These are phyloP conservation scores for Globisporangium okanoganense DNA, from an alignment of 352 stramenopile genomes.

Conservation along the genomic window DNA sequence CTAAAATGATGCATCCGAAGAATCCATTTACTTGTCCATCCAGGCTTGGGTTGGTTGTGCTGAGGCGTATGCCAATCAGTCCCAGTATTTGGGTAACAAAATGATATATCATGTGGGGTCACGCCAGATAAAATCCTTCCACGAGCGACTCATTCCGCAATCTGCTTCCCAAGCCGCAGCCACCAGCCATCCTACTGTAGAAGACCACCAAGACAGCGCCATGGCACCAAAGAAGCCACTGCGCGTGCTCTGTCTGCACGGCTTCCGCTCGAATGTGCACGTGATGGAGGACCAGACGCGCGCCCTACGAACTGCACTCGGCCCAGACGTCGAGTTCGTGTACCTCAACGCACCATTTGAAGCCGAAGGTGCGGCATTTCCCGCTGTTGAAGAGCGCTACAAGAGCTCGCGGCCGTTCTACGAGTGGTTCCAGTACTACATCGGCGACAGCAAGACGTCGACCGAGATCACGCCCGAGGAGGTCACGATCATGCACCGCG, in stretches of 20 bases:
- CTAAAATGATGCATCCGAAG: not conserved
- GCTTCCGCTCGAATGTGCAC: constrained; percentile 33
- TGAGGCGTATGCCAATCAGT: no score
- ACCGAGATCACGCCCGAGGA: constrained; percentile 20
- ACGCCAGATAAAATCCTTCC: no score
- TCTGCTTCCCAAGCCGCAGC: no score
- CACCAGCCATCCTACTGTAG: no score
- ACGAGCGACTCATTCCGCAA: no score
- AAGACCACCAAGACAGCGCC: not conserved
- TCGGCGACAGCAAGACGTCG: constrained; percentile 22
- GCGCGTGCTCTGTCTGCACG: constrained; percentile 61
- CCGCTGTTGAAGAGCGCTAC: constrained; percentile 28
- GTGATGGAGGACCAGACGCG: constrained; percentile 1
- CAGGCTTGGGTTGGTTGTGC: no score
- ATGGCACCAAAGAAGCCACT: constrained; percentile 20
- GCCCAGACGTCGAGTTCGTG: not conserved
- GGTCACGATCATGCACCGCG: not conserved
- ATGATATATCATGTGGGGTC: no score
- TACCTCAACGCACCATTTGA: constrained; percentile 33
- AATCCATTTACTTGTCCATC: not conserved
- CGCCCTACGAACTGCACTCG: not conserved
- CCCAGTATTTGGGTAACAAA: no score
- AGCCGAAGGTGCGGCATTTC: constrained; percentile 26
- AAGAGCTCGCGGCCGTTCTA: constrained; percentile 30
- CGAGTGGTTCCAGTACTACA: constrained; percentile 30